Evolutionary conservation across 2,329 filamentous ascomycete species (phyloP).

Genomic region (Ophiostoma perfectum): DNA sequence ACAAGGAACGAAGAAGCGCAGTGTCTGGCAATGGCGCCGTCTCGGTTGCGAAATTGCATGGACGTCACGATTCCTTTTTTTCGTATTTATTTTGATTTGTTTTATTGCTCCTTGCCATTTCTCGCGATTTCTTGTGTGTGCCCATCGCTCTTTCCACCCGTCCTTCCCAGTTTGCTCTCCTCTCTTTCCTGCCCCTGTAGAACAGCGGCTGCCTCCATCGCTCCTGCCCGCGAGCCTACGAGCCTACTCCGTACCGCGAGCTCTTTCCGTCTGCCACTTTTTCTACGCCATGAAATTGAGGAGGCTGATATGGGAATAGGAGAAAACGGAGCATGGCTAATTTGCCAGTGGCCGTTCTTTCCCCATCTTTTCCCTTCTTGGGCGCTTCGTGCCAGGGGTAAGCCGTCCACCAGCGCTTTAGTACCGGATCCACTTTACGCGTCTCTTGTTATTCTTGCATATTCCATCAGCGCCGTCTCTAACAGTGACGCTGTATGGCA

Average conservation of each 20-base stretch:
- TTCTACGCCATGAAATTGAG: background rate
- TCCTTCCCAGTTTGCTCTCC: background rate
- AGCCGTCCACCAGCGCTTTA: constrained; percentile 7
- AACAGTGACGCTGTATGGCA: constrained; percentile 3
- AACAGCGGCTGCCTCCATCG: background rate
- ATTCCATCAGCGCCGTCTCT: background rate
- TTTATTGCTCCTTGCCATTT: constrained; percentile 1
- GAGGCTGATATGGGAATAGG: constrained; percentile 21
- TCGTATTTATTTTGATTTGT: background rate
- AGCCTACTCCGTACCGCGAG: background rate
- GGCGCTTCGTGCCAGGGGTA: constrained; percentile 24
- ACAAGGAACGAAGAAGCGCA: background rate
- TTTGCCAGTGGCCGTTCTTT: constrained; percentile 17
- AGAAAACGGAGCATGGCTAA: constrained; percentile 16
- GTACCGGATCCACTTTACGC: constrained; percentile 21
- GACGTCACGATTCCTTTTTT: background rate
- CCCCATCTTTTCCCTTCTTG: constrained; percentile 19
- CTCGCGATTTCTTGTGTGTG: background rate
- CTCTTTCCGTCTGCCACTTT: background rate
- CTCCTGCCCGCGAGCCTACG: background rate
- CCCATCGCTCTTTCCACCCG: background rate
- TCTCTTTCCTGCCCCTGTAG: background rate
- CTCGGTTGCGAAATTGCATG: constrained; percentile 1
- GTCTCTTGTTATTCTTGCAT: constrained; percentile 2
- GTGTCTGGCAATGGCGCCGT: background rate